Conservation (phyloP, 306 rosid genomes). For the Vicia villosa region DNA sequence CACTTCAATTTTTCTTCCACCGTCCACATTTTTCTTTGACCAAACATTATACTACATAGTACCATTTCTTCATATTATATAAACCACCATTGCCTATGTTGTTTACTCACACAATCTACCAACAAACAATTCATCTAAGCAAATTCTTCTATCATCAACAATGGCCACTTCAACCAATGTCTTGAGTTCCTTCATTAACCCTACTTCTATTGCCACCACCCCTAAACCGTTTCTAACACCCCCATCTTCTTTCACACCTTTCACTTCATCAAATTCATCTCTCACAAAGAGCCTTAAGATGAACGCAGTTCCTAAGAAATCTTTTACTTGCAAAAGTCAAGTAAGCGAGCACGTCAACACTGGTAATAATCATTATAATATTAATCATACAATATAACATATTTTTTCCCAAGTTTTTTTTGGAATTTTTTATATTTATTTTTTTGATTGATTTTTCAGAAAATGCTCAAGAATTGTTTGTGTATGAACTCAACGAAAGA, state of each 20-base stretch:
- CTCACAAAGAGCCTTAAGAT: slow-evolving; percentile 34
- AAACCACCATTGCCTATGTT: neutral
- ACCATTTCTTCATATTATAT: neutral
- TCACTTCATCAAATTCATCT: slow-evolving; percentile 34
- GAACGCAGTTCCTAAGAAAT: slow-evolving; percentile 25
- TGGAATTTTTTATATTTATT: slow-evolving; percentile 14
- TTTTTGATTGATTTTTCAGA: slow-evolving; percentile 36
- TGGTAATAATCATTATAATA: neutral
- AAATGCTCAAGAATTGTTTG: slow-evolving; percentile 56
- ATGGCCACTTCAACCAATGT: slow-evolving; percentile 53
- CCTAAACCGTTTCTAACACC: slow-evolving; percentile 33
- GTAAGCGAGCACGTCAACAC: slow-evolving; percentile 19
- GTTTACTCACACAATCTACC: neutral
- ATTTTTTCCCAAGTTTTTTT: neutral
- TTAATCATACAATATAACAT: neutral
- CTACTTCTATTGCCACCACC: slow-evolving; percentile 9
- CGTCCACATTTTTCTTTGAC: slow-evolving; percentile 3
- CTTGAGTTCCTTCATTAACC: slow-evolving; percentile 36
- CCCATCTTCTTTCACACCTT: slow-evolving; percentile 23
- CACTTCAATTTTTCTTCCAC: neutral
- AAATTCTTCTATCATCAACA: neutral
- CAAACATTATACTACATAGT: neutral
- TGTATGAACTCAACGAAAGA: slow-evolving; percentile 68
- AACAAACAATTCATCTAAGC: neutral
- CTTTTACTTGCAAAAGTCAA: slow-evolving; percentile 47